Conservation (phyloP, 768 basidiomycete species). For the Lyophyllum atratum region DNA sequence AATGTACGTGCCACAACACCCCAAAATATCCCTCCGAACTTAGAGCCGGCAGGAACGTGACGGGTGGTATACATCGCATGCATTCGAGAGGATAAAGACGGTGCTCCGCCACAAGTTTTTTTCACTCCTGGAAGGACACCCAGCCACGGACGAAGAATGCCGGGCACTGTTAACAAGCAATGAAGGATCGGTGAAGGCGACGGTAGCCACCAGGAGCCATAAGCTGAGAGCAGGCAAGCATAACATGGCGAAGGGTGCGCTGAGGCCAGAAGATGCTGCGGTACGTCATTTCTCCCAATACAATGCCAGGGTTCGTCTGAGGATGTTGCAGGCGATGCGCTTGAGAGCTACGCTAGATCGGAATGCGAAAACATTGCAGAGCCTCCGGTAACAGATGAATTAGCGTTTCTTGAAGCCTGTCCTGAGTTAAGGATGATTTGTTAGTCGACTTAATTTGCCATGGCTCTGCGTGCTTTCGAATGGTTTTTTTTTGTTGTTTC, state of each 20-base stretch:
- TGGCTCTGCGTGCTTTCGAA: constrained; percentile 15
- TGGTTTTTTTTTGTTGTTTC: constrained; percentile 16
- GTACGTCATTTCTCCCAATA: constrained; percentile 40
- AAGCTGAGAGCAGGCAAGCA: constrained; percentile 71
- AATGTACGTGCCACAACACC: constrained; percentile 55
- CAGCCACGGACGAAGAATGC: constrained; percentile 75
- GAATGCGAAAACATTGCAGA: constrained; percentile 42
- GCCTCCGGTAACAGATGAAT: constrained; percentile 19
- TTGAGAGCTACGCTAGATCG: constrained; percentile 67
- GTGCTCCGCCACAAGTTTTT: constrained; percentile 88
- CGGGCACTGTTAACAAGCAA: constrained; percentile 53
- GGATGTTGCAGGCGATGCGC: constrained; percentile 56
- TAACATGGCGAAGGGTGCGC: constrained; percentile 87
- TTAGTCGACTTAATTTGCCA: neutral
- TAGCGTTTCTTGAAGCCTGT: neutral
- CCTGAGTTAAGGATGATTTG: neutral
- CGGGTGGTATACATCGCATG: constrained; percentile 84
- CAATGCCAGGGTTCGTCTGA: neutral
- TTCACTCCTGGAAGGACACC: constrained; percentile 69
- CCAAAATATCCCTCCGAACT: neutral
- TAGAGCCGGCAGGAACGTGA: constrained; percentile 63
- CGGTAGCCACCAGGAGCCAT: constrained; percentile 44
- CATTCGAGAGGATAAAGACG: constrained; percentile 81
- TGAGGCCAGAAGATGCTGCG: constrained; percentile 81
- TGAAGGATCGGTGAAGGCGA: constrained; percentile 40